Base-by-base conservation (phyloP, 2,329 filamentous ascomycete genomes). In the Pseudocercospora fuligena region DNA sequence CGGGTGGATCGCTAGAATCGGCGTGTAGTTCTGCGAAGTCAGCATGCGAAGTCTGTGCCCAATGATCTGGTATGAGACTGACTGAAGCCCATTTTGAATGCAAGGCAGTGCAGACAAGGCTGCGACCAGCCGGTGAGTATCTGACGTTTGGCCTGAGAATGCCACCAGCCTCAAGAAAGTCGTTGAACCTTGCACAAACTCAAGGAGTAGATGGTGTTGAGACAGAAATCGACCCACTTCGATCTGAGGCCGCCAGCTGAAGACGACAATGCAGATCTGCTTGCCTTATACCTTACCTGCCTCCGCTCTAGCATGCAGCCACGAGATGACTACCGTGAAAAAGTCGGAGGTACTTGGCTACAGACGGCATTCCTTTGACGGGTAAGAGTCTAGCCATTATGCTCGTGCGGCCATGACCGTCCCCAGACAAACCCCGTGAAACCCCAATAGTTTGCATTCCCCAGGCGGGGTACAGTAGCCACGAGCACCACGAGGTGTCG, bases 1-100 rank as follows among this genome's bases (percentile, higher is more conserved):
- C 85, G 16, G 84, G 82, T 25, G 89, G 89, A 74, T 69, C 63
- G 40, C 49, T 69, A 25, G 61, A 62, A 61, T 58, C 64, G 43
- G 67, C 67, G 49, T 69, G 67, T 31, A 69, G 63, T 12, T 54
- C 49, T 54, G 25, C 49, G 9, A 54, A 29, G 23, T 54, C 23
- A 54, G 49, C 49, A 16, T n/a, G 31, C 11, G 21, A 12, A n/a
- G 23, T 25, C 49, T 25, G 7, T 16, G 2, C 3, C 2, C 25
- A 25, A 19, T 9, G 19, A 4, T 14, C 14, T 5, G 25, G 23
- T 11, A 3, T 21, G 49, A 14, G 25, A 54, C 49, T 54, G 21
- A 54, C 49, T 64, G 63, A 67, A 53, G 27, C 67, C 67, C 65
- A 67, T 67, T 51, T 21, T 59, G 53, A 14, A 27, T 19, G 57